phyloP scores from a whole-genome alignment of 2,329 filamentous ascomycete species.

The Trichoderma atrobrunneum region DNA sequence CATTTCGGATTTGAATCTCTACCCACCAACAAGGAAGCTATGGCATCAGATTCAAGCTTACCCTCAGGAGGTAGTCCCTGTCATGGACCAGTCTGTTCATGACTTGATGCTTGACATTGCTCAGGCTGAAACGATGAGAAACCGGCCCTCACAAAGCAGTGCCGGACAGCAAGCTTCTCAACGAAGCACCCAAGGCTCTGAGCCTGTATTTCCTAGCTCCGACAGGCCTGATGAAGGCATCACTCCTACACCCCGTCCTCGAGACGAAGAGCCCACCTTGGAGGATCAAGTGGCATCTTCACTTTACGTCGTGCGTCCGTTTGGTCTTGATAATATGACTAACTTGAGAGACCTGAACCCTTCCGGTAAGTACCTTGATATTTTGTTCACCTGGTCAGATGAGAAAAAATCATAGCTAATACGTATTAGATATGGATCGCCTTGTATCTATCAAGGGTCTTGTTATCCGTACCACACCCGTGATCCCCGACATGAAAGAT shows the following conservation, averaged over 20 bases:
- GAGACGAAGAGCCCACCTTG: slow-evolving; percentile 55
- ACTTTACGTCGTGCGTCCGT: slow-evolving; percentile 83
- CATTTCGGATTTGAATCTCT: slow-evolving; percentile 83
- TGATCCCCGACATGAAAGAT: slow-evolving; percentile 99
- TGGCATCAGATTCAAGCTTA: slow-evolving; percentile 95
- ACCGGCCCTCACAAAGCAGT: slow-evolving; percentile 60
- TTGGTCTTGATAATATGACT: slow-evolving; percentile 79
- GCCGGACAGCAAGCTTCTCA: slow-evolving; percentile 46
- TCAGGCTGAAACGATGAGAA: slow-evolving; percentile 70
- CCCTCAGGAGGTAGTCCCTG: slow-evolving; percentile 90
- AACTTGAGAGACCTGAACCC: slow-evolving; percentile 95
- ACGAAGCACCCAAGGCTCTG: slow-evolving; percentile 61
- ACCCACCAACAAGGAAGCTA: slow-evolving; percentile 86
- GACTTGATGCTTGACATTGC: slow-evolving; percentile 91
- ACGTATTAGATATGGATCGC: slow-evolving; percentile 77
- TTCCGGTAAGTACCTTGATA: slow-evolving; percentile 51
- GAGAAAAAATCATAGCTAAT: not conserved
- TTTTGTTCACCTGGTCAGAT: too few species aligned
- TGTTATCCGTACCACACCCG: slow-evolving; percentile 90
- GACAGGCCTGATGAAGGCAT: slow-evolving; percentile 56
- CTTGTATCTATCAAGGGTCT: slow-evolving; percentile 92
- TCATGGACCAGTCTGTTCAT: slow-evolving; percentile 94
- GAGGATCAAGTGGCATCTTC: slow-evolving; percentile 79
- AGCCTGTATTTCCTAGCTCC: slow-evolving; percentile 75
- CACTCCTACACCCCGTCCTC: slow-evolving; percentile 36